These are phyloP conservation scores for Naegleria lovaniensis DNA, from an alignment of 208 protist genomes.

Conservation along the genomic window DNA sequence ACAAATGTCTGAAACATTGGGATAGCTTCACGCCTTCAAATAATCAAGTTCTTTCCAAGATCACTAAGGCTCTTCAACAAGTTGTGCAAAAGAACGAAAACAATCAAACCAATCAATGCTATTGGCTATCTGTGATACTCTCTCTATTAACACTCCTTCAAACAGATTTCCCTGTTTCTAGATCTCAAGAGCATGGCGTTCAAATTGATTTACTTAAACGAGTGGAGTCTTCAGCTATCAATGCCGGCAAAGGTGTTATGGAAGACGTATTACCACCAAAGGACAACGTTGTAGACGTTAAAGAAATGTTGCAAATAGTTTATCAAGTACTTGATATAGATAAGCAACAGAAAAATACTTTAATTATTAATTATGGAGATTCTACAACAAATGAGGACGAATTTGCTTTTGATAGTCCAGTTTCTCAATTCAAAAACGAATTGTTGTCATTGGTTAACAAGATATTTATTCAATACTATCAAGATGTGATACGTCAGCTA, in stretches of 20 bases:
- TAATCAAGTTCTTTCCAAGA: neutral
- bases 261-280: neutral
- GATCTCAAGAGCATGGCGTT: neutral
- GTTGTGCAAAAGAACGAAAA: neutral
- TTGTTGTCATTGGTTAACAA: neutral
- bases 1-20: neutral
- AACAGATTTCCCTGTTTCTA: neutral
- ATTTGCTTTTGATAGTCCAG: neutral
- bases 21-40: neutral
- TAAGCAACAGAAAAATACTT: neutral
- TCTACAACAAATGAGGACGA: neutral
- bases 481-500: neutral
- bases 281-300: neutral
- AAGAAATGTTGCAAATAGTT: neutral
- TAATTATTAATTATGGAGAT: no score
- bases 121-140: neutral
- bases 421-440: constrained; percentile 2
- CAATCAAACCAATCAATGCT: neutral
- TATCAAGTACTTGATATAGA: neutral
- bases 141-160: neutral
- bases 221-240: neutral
- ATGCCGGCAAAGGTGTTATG: neutral
- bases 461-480: neutral
- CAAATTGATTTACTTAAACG: neutral
- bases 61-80: neutral